phyloP scores from a whole-genome alignment of 208 protist species.

The Acanthamoeba lenticulata region DNA sequence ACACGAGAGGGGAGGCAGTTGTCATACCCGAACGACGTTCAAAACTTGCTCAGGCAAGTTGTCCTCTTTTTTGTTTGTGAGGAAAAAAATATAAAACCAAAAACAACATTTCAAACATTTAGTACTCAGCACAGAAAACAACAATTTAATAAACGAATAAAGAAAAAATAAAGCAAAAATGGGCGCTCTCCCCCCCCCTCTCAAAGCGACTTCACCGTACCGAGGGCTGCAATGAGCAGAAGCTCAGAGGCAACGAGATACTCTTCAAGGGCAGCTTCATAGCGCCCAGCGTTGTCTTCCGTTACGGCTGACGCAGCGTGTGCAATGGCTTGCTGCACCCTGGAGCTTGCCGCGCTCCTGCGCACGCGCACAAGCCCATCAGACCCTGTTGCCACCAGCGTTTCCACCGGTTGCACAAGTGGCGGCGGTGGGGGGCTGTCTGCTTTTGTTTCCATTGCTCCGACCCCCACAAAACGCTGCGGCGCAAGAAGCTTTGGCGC shows the following conservation, averaged over 20 bases:
- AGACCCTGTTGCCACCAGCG: no score
- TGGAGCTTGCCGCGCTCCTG: background rate
- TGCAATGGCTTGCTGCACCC: background rate
- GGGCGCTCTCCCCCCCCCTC: no score
- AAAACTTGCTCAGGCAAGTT: background rate
- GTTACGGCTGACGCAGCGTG: background rate
- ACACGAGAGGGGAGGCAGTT: background rate
- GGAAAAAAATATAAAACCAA: no score
- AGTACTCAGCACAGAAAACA: background rate
- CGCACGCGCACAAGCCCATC: background rate
- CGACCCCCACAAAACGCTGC: no score
- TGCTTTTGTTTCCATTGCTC: no score
- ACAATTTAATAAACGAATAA: background rate
- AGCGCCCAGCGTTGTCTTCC: background rate
- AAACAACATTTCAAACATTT: no score
- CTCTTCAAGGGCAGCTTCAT: background rate
- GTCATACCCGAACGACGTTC: background rate
- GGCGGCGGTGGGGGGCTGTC: no score
- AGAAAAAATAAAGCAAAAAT: background rate
- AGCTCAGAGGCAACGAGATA: background rate
- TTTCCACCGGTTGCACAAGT: no score
- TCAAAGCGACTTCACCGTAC: no score
- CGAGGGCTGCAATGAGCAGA: background rate
- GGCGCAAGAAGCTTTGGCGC: no score
- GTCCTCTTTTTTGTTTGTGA: background rate